Evolutionary conservation across 495 filamentous ascomycete species (phyloP).

Genomic region (Physcia stellaris): DNA sequence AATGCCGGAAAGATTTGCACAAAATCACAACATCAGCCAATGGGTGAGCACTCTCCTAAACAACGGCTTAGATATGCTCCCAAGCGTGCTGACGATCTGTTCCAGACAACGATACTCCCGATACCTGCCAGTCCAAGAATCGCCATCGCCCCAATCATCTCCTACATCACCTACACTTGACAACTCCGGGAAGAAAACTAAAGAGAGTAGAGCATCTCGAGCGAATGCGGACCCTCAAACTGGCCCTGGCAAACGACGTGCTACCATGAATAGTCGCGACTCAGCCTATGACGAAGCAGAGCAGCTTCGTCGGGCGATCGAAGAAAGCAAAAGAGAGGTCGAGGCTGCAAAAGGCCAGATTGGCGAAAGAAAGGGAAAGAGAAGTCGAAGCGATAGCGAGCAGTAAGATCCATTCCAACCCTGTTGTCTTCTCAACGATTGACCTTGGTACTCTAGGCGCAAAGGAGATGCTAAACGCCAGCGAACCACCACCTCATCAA

Average conservation of each 20-base stretch:
- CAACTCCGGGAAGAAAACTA: slow-evolving; percentile 29
- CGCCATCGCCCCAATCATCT: slow-evolving; percentile 28
- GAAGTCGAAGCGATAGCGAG: slow-evolving; percentile 83
- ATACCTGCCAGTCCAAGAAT: slow-evolving; percentile 50
- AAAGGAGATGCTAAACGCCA: slow-evolving; percentile 51
- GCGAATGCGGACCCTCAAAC: slow-evolving; percentile 31
- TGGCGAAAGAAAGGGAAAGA: slow-evolving; percentile 52
- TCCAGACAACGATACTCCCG: slow-evolving; percentile 49
- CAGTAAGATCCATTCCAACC: slow-evolving; percentile 47
- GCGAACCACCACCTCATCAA: slow-evolving; percentile 58
- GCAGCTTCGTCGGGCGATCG: slow-evolving; percentile 73
- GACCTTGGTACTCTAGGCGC: too few relatives aligned
- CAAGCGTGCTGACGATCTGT: slow-evolving; percentile 11
- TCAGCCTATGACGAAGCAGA: slow-evolving; percentile 95
- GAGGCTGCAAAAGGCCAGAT: slow-evolving; percentile 33
- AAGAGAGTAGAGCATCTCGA: slow-evolving; percentile 31
- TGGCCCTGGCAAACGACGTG: slow-evolving; percentile 58
- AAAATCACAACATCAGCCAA: slow-evolving; percentile 62
- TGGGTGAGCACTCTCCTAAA: slow-evolving; percentile 53
- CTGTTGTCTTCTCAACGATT: slow-evolving; percentile 6
- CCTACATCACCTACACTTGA: slow-evolving; percentile 33
- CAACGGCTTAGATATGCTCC: too few relatives aligned
- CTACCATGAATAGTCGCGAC: slow-evolving; percentile 95
- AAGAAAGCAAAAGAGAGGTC: slow-evolving; percentile 76
- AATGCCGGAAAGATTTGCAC: slow-evolving; percentile 84